Base-by-base conservation (phyloP, 2,329 filamentous ascomycete genomes). In the Cryphonectria parasitica region DNA sequence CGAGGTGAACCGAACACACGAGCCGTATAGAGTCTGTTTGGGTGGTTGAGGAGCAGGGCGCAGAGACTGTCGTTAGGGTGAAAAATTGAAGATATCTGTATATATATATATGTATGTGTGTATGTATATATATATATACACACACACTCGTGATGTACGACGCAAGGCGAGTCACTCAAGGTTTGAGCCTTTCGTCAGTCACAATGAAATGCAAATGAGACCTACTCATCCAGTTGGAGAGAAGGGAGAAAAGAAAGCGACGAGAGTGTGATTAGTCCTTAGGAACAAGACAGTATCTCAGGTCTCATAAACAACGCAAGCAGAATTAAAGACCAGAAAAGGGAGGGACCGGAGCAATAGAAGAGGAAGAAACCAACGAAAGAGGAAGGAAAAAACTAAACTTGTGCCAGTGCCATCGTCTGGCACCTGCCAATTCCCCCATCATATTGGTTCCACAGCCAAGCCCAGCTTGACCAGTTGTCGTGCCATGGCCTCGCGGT, bases 211-310 rank as follows among this genome's bases (percentile, higher is more conserved):
- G 62, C 41, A 36, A 45, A 36, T 7, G 17, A 66, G 36, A 5
- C 65, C 67, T 61, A 70, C 64, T 39, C 58, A 43, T 54, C 43
- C 56, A 22, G 56, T 28, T 31, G 34, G 68, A 52, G 68, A 66
- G 34, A 19, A 54, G 41, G 43, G 41, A 43, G 49, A 25, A 25
- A 13, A 43, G 31, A 54, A 54, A 34, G 39, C 25, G 34, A 19
- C 8, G n/a, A 49, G 39, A 19, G 3, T 49, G 19, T n/a, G 19
- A 19, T 7, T 49, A 10, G 45, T 49, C 19, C n/a, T n/a, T n/a
- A 49, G 5, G 7, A 1, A 49, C 45, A n/a, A 49, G 45, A 31
- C 54, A 22, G 28, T 22, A 66, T 45, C 36, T 22, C 31, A 52
- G 19, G 43, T 36, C 36, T n/a, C 58, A 36, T 19, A 28, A n/a